Evolutionary conservation across 2,329 filamentous ascomycete genomes (phyloP).

Genomic region (Cladophialophora exuberans): DNA sequence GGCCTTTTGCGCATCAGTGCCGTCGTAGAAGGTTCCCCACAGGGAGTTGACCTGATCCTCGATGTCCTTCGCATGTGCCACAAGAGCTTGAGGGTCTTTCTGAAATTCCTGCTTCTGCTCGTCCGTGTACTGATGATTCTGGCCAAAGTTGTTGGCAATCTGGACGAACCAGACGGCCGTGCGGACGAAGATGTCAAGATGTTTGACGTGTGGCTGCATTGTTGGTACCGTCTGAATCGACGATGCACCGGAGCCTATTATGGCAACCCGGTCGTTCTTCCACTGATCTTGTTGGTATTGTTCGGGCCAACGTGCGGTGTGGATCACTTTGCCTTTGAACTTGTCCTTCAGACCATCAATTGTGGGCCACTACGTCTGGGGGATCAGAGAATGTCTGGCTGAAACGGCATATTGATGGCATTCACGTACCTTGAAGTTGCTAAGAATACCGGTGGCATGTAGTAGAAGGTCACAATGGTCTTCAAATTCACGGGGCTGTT

Average conservation of each 20-base stretch:
- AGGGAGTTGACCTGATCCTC: conserved; percentile 51
- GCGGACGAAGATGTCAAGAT: conserved; percentile 50
- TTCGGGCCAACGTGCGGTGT: conserved; percentile 48
- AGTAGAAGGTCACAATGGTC: conserved; percentile 41
- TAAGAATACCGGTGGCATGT: background rate
- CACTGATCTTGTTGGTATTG: conserved; percentile 49
- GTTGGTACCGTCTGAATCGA: conserved; percentile 50
- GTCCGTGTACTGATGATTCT: conserved; percentile 46
- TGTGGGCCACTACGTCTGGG: background rate
- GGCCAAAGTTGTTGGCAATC: conserved; percentile 49
- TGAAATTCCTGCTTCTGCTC: conserved; percentile 44
- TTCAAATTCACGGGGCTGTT: conserved; percentile 40
- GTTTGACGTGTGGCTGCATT: conserved; percentile 50
- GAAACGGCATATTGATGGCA: too few species aligned
- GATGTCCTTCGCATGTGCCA: conserved; percentile 49
- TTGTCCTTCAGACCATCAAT: conserved; percentile 10
- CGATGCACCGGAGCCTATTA: conserved; percentile 49
- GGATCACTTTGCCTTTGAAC: conserved; percentile 47
- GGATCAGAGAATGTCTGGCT: background rate
- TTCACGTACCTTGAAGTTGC: background rate
- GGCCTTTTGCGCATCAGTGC: conserved; percentile 44
- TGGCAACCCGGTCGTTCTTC: conserved; percentile 45
- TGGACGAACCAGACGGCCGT: conserved; percentile 38
- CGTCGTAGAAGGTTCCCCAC: conserved; percentile 50
- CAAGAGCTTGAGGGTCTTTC: conserved; percentile 42